Evolutionary conservation across 2,329 filamentous ascomycete species (phyloP).

Genomic region (Phyllosticta ampelicida): DNA sequence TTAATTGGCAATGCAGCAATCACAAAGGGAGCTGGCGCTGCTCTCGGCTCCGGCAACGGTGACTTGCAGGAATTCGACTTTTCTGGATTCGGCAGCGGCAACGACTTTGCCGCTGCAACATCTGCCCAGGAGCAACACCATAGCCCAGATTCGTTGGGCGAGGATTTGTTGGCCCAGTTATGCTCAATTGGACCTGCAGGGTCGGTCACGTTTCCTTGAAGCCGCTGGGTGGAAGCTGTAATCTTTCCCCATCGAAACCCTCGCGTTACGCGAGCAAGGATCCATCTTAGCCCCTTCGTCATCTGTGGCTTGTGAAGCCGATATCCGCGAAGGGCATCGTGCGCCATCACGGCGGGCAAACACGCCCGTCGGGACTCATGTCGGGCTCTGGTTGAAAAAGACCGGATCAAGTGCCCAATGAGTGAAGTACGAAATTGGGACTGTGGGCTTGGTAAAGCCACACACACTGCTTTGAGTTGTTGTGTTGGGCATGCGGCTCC

Average conservation of each 20-base stretch:
- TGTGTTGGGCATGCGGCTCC: no score
- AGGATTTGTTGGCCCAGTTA: constrained; percentile 9
- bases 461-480: no score
- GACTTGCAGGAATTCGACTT: constrained; percentile 2
- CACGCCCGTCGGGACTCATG: not conserved
- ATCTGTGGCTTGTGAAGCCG: not conserved
- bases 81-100: constrained; percentile 2
- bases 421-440: not conserved
- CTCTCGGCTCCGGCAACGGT: not conserved
- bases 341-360: not conserved
- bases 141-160: constrained; percentile 7
- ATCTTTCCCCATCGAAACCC: not conserved
- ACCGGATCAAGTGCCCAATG: not conserved
- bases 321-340: not conserved
- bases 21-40: not conserved
- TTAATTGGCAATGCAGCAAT: not conserved
- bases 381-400: not conserved
- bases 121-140: not conserved
- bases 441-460: no score
- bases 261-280: not conserved
- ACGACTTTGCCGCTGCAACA: not conserved
- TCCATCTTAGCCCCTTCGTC: not conserved
- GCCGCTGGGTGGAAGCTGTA: not conserved
- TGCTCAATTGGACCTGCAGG: constrained; percentile 8
- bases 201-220: constrained; percentile 4